Evolutionary conservation across 192 early-diverging fungal genomes (phyloP).

Genomic region (Mortierella antarctica): DNA sequence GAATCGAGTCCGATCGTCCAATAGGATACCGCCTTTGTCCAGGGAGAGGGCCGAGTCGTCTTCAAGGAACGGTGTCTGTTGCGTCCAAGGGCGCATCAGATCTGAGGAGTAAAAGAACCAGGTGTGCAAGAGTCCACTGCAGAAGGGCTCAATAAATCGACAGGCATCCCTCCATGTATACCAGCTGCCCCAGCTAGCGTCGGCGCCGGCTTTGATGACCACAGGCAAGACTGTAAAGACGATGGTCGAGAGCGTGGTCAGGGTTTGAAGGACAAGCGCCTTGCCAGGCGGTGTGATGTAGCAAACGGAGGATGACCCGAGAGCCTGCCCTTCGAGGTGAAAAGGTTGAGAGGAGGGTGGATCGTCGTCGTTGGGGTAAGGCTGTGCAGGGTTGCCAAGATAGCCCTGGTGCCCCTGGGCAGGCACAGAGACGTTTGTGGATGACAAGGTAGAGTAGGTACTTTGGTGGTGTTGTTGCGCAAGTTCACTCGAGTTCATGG

Average conservation of each 20-base stretch:
- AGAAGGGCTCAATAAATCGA: conserved; percentile 40
- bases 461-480: no score
- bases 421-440: no score
- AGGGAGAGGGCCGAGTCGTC: neutral
- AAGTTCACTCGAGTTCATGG: no score
- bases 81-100: conserved; percentile 24
- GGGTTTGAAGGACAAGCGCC: conserved; percentile 22
- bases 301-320: no score
- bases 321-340: no score
- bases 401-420: no score
- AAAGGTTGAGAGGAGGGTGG: no score
- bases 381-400: no score
- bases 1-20: neutral
- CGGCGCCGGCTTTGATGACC: conserved; percentile 23
- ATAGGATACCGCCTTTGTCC: neutral
- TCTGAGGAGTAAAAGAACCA: conserved; percentile 50
- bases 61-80: neutral
- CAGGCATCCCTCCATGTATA: conserved; percentile 42
- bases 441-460: no score
- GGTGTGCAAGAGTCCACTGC: conserved; percentile 35
- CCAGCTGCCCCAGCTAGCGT: conserved; percentile 25
- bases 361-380: no score
- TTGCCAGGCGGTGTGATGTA: conserved; percentile 1
- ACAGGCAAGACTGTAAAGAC: conserved; percentile 45
- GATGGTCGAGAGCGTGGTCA: conserved; percentile 42